A percentile compares a stretch with the other conserved stretches of the same genome.
phyloP scores from a whole-genome alignment of 1,284 basidiomycete species.

The Irpex sp. region DNA sequence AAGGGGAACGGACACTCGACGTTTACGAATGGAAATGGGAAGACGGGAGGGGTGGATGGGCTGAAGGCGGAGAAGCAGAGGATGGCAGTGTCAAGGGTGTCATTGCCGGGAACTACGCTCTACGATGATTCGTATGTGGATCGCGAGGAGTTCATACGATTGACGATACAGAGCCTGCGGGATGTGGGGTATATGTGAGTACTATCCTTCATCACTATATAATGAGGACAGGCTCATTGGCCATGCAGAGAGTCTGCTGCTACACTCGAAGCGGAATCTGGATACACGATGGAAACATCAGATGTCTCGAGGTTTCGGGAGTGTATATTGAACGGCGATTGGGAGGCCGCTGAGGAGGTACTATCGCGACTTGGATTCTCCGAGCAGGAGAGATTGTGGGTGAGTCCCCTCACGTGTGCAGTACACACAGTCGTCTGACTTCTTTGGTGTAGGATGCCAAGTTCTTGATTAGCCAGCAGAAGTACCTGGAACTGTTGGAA shows the following conservation, averaged over 20 bases:
- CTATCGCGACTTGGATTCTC: constrained; percentile 67
- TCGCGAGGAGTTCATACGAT: constrained; percentile 87
- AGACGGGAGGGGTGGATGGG: constrained; percentile 24
- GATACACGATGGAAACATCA: constrained; percentile 80
- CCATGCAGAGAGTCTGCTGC: constrained; percentile 77
- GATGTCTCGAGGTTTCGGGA: constrained; percentile 81
- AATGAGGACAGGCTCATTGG: neutral
- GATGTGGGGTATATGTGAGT: constrained; percentile 94
- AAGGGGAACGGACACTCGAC: constrained; percentile 37
- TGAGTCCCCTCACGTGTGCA: constrained; percentile 29
- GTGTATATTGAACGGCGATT: constrained; percentile 80
- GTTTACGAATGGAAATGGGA: constrained; percentile 28
- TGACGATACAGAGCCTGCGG: constrained; percentile 86
- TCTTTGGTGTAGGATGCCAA: constrained; percentile 58
- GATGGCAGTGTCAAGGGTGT: constrained; percentile 50
- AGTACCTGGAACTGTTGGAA: constrained; percentile 95
- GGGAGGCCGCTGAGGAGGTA: constrained; percentile 78
- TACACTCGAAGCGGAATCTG: constrained; percentile 89
- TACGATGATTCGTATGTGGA: constrained; percentile 78
- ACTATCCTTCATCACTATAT: constrained; percentile 8
- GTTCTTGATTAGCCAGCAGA: constrained; percentile 91
- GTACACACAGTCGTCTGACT: too few relatives aligned
- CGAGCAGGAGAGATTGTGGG: constrained; percentile 65
- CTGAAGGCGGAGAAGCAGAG: constrained; percentile 47
- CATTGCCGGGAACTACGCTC: constrained; percentile 65